These are phyloP conservation scores for Linnemannia elongata DNA, from an alignment of 192 early-diverging fungal species.

Conservation along the genomic window DNA sequence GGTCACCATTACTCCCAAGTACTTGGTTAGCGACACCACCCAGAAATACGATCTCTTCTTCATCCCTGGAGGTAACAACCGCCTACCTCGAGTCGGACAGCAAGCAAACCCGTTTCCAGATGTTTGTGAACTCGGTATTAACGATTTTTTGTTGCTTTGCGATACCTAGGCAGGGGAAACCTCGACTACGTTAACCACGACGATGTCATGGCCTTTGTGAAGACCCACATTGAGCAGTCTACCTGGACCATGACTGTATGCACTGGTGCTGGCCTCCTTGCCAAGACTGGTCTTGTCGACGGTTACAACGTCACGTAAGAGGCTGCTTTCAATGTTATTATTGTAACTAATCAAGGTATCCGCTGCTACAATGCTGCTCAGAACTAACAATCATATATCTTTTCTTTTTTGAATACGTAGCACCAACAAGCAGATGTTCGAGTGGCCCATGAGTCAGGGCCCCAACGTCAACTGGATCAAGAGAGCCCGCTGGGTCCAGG, in stretches of 20 bases:
- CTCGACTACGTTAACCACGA: conserved; percentile 15
- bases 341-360: background rate
- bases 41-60: conserved; percentile 53
- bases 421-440: conserved; percentile 45
- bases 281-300: conserved; percentile 63
- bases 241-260: conserved; percentile 62
- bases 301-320: conserved; percentile 58
- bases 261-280: conserved; percentile 59
- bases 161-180: background rate
- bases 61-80: conserved; percentile 43
- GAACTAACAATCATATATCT: background rate
- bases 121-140: too few relatives aligned
- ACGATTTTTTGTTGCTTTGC: too few relatives aligned
- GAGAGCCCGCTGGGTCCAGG: conserved; percentile 65
- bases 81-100: too few relatives aligned
- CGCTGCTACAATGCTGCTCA: background rate
- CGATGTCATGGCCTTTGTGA: conserved; percentile 10
- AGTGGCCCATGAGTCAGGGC: conserved; percentile 12
- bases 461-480: conserved; percentile 64
- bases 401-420: conserved; percentile 6
- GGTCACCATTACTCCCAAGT: conserved; percentile 35
- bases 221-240: conserved; percentile 5
- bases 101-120: too few relatives aligned
- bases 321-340: background rate
- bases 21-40: conserved; percentile 33